phyloP scores from a whole-genome alignment of 257 asterid species.

The Galeopsis tetrahit region DNA sequence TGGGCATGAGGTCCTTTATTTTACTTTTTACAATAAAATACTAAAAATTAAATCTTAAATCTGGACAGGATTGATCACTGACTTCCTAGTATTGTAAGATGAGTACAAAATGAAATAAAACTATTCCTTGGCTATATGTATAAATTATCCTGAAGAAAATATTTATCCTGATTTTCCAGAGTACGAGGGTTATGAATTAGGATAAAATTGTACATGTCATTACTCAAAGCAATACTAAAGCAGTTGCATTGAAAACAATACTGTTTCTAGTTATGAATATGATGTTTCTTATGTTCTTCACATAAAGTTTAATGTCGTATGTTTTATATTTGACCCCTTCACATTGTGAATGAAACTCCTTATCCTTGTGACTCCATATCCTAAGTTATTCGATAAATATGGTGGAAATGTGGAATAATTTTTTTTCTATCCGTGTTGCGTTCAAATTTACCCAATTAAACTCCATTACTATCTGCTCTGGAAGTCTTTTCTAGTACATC shows the following conservation, averaged over 20 bases:
- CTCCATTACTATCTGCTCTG: background rate
- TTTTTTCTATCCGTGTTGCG: too few species aligned
- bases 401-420: background rate
- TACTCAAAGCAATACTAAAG: background rate
- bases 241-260: background rate
- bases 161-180: background rate
- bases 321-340: background rate
- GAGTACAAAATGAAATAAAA: background rate
- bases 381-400: background rate
- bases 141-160: conserved; percentile 2
- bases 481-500: background rate
- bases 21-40: background rate
- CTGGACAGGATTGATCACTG: background rate
- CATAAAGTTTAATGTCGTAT: background rate
- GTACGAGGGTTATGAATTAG: background rate
- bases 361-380: background rate
- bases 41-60: background rate
- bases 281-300: background rate
- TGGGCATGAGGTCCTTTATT: background rate
- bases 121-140: background rate
- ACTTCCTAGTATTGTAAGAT: background rate
- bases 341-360: background rate
- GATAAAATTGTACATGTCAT: background rate
- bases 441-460: background rate
- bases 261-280: background rate